These are phyloP conservation scores for Primulina eburnea DNA, from an alignment of 257 asterid species.

Conservation along the genomic window DNA sequence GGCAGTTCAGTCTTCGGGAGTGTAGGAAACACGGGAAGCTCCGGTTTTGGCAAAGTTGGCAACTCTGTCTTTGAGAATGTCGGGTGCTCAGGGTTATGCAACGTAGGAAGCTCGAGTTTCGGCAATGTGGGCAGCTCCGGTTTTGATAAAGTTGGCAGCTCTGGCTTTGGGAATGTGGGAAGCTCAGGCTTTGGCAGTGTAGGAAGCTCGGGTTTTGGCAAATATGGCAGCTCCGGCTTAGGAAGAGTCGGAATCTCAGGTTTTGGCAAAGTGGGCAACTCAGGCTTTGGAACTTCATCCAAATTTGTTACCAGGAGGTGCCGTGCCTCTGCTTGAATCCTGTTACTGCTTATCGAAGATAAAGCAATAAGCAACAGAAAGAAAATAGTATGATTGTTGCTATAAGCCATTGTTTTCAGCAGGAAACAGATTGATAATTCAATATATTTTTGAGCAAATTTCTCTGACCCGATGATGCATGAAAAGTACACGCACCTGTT, in stretches of 20 bases:
- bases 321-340: background rate
- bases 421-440: background rate
- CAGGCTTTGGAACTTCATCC: background rate
- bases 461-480: background rate
- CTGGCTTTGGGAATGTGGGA: background rate
- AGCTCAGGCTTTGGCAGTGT: conserved; percentile 1
- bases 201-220: conserved; percentile 24
- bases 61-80: background rate
- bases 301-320: background rate
- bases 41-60: background rate
- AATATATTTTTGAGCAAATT: background rate
- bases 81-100: conserved; percentile 28
- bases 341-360: background rate
- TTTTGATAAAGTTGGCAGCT: conserved; percentile 17
- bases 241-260: conserved; percentile 29
- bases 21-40: background rate
- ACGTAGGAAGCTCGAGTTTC: background rate
- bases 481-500: background rate
- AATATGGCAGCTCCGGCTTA: conserved; percentile 23
- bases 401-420: background rate
- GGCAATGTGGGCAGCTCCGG: conserved; percentile 14
- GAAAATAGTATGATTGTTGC: too few relatives aligned
- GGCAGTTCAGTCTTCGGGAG: background rate
- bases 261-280: conserved; percentile 31
- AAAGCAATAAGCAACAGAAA: background rate